Base-by-base conservation (phyloP, 371 early-diverging fungal genomes). In the Phascolomyces articulosus region DNA sequence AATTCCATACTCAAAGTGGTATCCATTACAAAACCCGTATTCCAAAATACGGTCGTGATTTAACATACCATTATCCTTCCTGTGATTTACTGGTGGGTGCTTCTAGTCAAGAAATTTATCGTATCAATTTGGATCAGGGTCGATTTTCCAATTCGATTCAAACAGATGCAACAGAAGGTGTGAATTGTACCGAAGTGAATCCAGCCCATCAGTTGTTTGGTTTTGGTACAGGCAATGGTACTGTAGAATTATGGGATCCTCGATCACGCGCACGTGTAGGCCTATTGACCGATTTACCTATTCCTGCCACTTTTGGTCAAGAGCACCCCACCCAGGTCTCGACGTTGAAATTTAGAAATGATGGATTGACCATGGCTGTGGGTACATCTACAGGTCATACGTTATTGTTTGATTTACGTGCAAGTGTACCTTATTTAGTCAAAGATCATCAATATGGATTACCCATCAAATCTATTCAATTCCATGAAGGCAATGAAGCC, bases 371-470 rank as follows among this genome's bases (percentile, higher is more conserved):
- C 8, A 87, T 93, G 74, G 96, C 89, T 9, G 92, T 94, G 1
- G 99, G 99, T 49, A 95, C 96, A 2, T 87, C 90, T 2, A 88
- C 94, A 18, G 99, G 99, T 15, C 93, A 95, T 60, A 92, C 97
- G 9, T 73, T 96, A 34, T 75, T 97, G 56, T 98, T 95, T 75
- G 99, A 99, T 88, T 81, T 99, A 68, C 90, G 99, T 58, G 86
- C 91, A 65, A 84, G 86, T 34, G 85, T 85, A 16, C 97, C 97
- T 9, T 81, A 93, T 58, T 73, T 93, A 38, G 85, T 92, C 70
- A 96, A 97, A 77, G 97, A 97, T 79, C 97, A 98, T 77, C 96
- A 93, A 73, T 97, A 98, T 72, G 96, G 96, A n/a, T 86, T 91
- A 68, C 96, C 95, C n/a, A 98, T 99, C 75, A 96, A 94, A 73